These are phyloP conservation scores for Diplocarpon mali DNA, from an alignment of 2,329 filamentous ascomycete genomes.

Conservation along the genomic window DNA sequence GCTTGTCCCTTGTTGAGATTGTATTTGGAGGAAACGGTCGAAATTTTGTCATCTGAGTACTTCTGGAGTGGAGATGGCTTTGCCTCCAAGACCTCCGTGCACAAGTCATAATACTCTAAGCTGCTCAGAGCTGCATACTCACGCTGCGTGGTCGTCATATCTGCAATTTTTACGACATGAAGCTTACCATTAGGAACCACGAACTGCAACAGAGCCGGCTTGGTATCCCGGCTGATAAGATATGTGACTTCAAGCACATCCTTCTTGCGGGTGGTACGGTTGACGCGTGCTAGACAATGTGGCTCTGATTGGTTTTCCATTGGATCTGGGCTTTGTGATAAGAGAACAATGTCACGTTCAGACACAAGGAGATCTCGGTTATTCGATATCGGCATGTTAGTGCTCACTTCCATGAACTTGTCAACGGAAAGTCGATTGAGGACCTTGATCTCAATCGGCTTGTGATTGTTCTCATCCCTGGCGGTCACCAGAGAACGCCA, in stretches of 20 bases:
- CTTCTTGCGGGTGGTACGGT: conserved; percentile 70
- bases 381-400: conserved; percentile 59
- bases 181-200: conserved; percentile 61
- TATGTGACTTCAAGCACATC: conserved; percentile 75
- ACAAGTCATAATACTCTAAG: conserved; percentile 89
- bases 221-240: conserved; percentile 53
- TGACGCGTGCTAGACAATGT: conserved; percentile 80
- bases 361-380: conserved; percentile 61
- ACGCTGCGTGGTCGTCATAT: conserved; percentile 87
- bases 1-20: conserved; percentile 81
- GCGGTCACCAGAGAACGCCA: conserved; percentile 90
- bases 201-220: conserved; percentile 42
- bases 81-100: conserved; percentile 80
- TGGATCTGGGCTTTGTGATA: conserved; percentile 66
- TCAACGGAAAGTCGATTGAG: conserved; percentile 84
- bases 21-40: conserved; percentile 63
- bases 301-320: conserved; percentile 52
- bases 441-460: conserved; percentile 78
- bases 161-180: conserved; percentile 73
- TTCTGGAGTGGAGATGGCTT: conserved; percentile 80
- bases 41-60: conserved; percentile 64
- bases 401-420: conserved; percentile 84
- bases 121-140: conserved; percentile 89
- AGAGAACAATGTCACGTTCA: conserved; percentile 80
- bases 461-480: conserved; percentile 74